These are phyloP conservation scores for Malus hybrid DNA, from an alignment of 331 rosid species.

Conservation along the genomic window DNA sequence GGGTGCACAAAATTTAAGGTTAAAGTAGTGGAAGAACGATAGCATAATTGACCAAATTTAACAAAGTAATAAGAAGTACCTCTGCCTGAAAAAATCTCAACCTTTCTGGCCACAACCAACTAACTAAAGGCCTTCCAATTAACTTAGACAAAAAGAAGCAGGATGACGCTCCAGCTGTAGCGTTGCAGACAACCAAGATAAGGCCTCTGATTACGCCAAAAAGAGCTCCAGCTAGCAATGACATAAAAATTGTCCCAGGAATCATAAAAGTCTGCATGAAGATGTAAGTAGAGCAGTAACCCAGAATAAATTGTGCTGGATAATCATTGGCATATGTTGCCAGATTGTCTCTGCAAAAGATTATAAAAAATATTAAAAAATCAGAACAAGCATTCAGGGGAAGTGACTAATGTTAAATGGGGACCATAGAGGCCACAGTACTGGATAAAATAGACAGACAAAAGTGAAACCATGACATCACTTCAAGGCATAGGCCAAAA, in stretches of 20 bases:
- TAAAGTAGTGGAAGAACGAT: not conserved
- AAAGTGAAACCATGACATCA: not conserved
- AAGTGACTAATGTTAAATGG: not conserved
- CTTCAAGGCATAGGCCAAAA: not conserved
- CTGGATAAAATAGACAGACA: not conserved
- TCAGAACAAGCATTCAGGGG: not conserved
- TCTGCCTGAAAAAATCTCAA: constrained; percentile 85
- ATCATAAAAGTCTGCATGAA: constrained; percentile 99
- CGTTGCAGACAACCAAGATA: constrained; percentile 75
- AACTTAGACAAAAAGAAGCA: constrained; percentile 89
- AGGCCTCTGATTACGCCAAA: constrained; percentile 79
- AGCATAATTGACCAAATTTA: not conserved
- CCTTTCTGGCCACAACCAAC: constrained; percentile 93
- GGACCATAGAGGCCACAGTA: not conserved
- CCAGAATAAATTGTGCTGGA: constrained; percentile 77
- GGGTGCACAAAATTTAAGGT: constrained; percentile 16
- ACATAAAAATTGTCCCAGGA: constrained; percentile 97
- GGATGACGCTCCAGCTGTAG: constrained; percentile 89
- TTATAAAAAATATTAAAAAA: not conserved
- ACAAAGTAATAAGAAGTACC: constrained; percentile 30
- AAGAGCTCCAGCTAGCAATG: constrained; percentile 94
- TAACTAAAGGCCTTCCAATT: constrained; percentile 82
- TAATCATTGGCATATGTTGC: constrained; percentile 54
- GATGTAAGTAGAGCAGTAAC: constrained; percentile 90
- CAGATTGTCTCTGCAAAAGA: constrained; percentile 53